Evolutionary conservation across 1,284 basidiomycete genomes (phyloP), one percentile per base, ranked within the genome.

Genomic region (Trametes pubescens): DNA sequence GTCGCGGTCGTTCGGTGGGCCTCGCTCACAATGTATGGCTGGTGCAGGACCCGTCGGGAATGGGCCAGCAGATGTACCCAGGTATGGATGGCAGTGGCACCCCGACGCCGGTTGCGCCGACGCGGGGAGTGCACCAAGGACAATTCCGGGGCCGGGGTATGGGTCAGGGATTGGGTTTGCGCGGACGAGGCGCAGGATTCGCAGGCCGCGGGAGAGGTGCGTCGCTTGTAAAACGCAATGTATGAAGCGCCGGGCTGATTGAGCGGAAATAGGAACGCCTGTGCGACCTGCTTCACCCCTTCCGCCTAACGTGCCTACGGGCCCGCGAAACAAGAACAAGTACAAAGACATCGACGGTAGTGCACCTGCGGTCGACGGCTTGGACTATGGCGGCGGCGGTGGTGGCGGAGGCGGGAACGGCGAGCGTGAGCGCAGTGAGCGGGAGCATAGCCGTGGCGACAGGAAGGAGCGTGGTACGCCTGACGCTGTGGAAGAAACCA

Each of bases 341-440:
- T 94, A 94, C 79, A 94, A 93, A 78, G 92, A 94, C 75, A 84
- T 92, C 40, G 91, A 93, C 72, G 86, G 86, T 14, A 92, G 91
- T 71, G 89, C 89, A 1, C 87, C 89, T 62, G 90, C 90, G 44
- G 89, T 91, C 9, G 91, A 93, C 70, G 92, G 92, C n/a, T 77
- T 94, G 72, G 93, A 94, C 73, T 94, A 94, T 69, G 91, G 91
- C 7, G 91, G 90, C 7, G 84, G 80, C 63, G 73, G 78, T 62
- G 68, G 62, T 11, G 62, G 54, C 78, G 65, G 74, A 74, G 71
- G 75, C 73, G 67, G 79, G 52, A 82, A 82, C 13, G 64, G 72
- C 57, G 61, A 73, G 49, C 40, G 67, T 29, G 46, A 66, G 43
- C 52, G 69, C 18, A 51, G 55, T 4, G 57, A 63, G 46, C 52